Base-by-base conservation (phyloP, 306 rosid species). In the Vicia sativa region DNA sequence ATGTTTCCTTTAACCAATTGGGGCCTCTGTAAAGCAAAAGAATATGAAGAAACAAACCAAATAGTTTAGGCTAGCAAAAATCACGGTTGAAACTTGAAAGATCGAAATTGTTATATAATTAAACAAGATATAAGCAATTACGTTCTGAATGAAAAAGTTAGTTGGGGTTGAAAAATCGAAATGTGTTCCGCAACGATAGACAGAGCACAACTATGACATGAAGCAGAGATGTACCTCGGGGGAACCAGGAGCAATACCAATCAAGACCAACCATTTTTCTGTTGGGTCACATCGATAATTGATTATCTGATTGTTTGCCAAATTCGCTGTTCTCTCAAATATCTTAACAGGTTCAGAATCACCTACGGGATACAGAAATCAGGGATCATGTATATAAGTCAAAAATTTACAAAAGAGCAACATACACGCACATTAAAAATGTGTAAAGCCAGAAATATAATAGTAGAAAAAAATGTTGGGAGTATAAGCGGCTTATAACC, bases 191-290 rank as follows among this genome's bases (percentile, higher is more conserved):
- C 61, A 61, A 67, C 19, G 19, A 61, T 31, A 23, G 35, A 23
- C 28, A 21, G 23, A 21, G 23, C 23, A 38, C 59, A 39, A 60
- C 64, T 28, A 44, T 50, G 66, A 75, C 52, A 65, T 42, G 74
- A 71, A 80, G 26, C 56, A 61, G 66, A 50, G 46, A 64, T 74
- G 74, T 78, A 88, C 99, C 99, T 95, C 99, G 2, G 96, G 92
- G 21, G 95, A 78, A 82, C 99, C 99, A 73, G 99, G 99, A 52
- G 99, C 95, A 76, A 95, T 95, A 73, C 99, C 99, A 80, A 95
- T 87, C 95, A 95, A 84, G 73, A 95, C 99, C 96, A 95, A 73
- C 99, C 99, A 95, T 80, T 95, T 95, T 75, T 95, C 99, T 1
- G 96, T 69, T 67, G 97, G 92, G 75, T 95, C 99, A 61, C 96